A percentile compares a stretch with the other conserved stretches of the same genome.
These are phyloP conservation scores for Glutinoglossum americanum DNA, from an alignment of 495 filamentous ascomycete genomes.

Conservation along the genomic window DNA sequence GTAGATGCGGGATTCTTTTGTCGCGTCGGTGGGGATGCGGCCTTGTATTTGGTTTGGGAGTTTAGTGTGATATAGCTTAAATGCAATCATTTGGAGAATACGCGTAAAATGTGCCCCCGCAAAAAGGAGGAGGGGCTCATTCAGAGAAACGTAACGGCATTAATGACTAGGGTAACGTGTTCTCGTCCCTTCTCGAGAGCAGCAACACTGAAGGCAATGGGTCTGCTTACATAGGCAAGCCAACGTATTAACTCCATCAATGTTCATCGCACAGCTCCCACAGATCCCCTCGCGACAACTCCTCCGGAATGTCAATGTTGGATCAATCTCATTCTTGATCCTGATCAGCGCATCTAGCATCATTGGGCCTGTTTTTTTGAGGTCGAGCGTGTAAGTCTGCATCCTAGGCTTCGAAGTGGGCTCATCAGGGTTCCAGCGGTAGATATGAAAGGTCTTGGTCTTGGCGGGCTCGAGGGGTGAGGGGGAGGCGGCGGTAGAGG, in stretches of 20 bases:
- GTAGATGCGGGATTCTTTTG: conserved; percentile 80
- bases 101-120: not conserved
- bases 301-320: conserved; percentile 84
- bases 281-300: conserved; percentile 97
- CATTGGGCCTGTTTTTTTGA: conserved; percentile 99
- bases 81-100: not conserved
- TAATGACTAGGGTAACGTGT: not conserved
- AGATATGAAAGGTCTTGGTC: conserved; percentile 94
- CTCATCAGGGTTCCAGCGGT: conserved; percentile 91
- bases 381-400: conserved; percentile 81
- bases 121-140: not conserved
- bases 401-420: conserved; percentile 81
- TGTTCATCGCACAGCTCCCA: conserved; percentile 98
- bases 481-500: not conserved
- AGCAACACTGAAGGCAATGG: not conserved
- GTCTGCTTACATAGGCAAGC: conserved; percentile 80
- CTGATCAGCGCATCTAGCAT: conserved; percentile 87
- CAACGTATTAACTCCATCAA: conserved; percentile 89
- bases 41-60: conserved; percentile 25
- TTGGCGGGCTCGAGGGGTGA: conserved; percentile 28
- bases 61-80: not conserved
- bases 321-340: conserved; percentile 98
- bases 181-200: not conserved
- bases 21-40: conserved; percentile 74
- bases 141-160: not conserved